Base-by-base conservation (phyloP, 352 stramenopile species). In the Pythium brassicae region DNA sequence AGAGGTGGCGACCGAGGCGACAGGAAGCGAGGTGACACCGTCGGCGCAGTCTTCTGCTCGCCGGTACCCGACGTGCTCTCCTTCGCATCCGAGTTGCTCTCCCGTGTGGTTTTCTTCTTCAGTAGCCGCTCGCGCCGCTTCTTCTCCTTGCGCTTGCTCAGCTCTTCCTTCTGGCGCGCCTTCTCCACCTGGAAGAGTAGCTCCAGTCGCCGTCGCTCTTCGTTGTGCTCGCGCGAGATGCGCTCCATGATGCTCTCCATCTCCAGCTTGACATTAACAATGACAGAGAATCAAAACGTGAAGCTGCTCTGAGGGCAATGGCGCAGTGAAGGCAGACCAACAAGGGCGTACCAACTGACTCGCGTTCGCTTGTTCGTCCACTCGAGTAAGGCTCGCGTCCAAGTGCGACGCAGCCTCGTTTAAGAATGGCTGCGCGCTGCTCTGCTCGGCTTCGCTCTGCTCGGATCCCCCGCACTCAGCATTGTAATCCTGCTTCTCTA, bases 171-270 rank as follows among this genome's bases (percentile, higher is more conserved):
- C 53, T 87, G 79, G 0, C 71, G 72, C 8, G 79, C 76, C 52
- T 87, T 87, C 37, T 87, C 79, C 4, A 89, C 44, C 37, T 87
- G 65, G 44, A 87, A 84, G 1, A 87, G 65, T 10, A 89, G 59
- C 37, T 89, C 77, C 15, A 89, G 53, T 0, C 76, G 57, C 49
- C 76, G 76, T 4, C 77, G 71, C 43, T 89, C 79, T 27, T 87
- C 72, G 26, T 86, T 71, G 42, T 89, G 79, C 44, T 89, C 79
- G 2, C 63, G 59, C 3, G 79, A 87, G n/a, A 89, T 87, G 27
- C 73, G 69, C 26, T 83, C 69, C 25, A 87, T 56, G 0, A 84
- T 72, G 3, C 55, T 76, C 17, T 87, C 76, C 63, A 89, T 83
- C 29, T 84, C 71, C 14, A 82, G 50, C 76, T 86, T 35, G 20